Percentiles rank a stretch among this genome's conserved stretches.
Evolutionary conservation across 257 asterid species (phyloP).

Genomic region (Plantago ovata): DNA sequence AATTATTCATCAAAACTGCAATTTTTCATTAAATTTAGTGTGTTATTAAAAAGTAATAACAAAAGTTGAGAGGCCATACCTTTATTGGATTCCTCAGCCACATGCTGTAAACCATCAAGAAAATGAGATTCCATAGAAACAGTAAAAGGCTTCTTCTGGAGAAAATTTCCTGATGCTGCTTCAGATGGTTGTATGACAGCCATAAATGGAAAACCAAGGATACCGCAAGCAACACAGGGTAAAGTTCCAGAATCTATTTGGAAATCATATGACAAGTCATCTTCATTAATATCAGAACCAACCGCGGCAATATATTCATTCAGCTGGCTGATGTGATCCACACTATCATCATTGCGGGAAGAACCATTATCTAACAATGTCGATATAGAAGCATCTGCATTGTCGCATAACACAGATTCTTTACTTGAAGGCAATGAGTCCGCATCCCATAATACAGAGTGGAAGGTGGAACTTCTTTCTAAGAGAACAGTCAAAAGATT

Average conservation of each 20-base stretch:
- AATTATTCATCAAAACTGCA: not conserved
- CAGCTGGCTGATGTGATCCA: constrained; percentile 45
- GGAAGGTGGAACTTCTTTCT: constrained; percentile 49
- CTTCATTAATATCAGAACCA: constrained; percentile 67
- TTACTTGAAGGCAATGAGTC: constrained; percentile 63
- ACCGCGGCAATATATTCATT: constrained; percentile 47
- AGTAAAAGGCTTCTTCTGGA: constrained; percentile 26
- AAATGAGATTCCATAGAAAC: constrained; percentile 29
- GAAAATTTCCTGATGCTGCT: constrained; percentile 40
- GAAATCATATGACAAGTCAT: constrained; percentile 64
- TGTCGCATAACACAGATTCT: constrained; percentile 45
- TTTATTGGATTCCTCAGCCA: constrained; percentile 33
- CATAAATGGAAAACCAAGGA: constrained; percentile 99
- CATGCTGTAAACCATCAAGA: constrained; percentile 18
- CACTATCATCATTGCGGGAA: constrained; percentile 27
- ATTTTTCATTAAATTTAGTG: not conserved
- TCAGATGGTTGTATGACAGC: constrained; percentile 82
- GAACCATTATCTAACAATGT: constrained; percentile 34
- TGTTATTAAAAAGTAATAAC: not conserved
- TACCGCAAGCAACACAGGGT: constrained; percentile 95
- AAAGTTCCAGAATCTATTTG: constrained; percentile 89
- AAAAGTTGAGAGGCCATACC: constrained; percentile 37
- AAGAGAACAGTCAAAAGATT: constrained; percentile 49
- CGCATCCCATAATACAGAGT: constrained; percentile 70
- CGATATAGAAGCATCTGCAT: constrained; percentile 25